phyloP scores from a whole-genome alignment of 2,329 filamentous ascomycete species.

The Furcasterigmium furcatum region DNA sequence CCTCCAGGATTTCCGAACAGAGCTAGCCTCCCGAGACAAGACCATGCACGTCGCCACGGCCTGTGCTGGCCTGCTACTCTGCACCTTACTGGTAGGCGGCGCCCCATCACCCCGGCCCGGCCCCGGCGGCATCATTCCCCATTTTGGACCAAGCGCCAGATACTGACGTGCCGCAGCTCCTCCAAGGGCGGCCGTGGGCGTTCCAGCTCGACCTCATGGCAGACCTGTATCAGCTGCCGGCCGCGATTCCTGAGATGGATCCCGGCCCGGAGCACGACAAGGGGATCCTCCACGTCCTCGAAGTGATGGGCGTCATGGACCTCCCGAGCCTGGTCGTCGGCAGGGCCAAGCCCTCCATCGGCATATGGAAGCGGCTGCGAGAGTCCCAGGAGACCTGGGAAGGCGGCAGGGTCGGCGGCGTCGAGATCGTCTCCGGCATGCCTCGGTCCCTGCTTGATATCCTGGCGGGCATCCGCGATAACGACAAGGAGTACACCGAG shows the following conservation, averaged over 20 bases:
- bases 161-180: neutral
- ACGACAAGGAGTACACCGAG: slow-evolving; percentile 11
- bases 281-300: slow-evolving; percentile 6
- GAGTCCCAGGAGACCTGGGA: slow-evolving; percentile 8
- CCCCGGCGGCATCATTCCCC: neutral
- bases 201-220: slow-evolving; percentile 11
- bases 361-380: slow-evolving; percentile 9
- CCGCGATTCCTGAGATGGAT: neutral
- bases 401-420: slow-evolving; percentile 7
- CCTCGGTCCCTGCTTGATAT: slow-evolving; percentile 21
- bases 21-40: slow-evolving; percentile 7
- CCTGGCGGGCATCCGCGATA: slow-evolving; percentile 13
- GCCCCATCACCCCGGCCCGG: too few species aligned
- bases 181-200: slow-evolving; percentile 9
- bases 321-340: slow-evolving; percentile 10
- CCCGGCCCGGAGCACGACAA: slow-evolving; percentile 4
- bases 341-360: slow-evolving; percentile 8
- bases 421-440: slow-evolving; percentile 23
- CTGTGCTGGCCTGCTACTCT: slow-evolving; percentile 9
- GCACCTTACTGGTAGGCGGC: slow-evolving; percentile 8
- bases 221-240: slow-evolving; percentile 7
- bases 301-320: slow-evolving; percentile 14
- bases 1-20: slow-evolving; percentile 10
- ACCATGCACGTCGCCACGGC: slow-evolving; percentile 7
- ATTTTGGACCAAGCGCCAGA: neutral